Evolutionary conservation across 2,329 filamentous ascomycete species (phyloP).

Genomic region (Furcasterigmium sp.): DNA sequence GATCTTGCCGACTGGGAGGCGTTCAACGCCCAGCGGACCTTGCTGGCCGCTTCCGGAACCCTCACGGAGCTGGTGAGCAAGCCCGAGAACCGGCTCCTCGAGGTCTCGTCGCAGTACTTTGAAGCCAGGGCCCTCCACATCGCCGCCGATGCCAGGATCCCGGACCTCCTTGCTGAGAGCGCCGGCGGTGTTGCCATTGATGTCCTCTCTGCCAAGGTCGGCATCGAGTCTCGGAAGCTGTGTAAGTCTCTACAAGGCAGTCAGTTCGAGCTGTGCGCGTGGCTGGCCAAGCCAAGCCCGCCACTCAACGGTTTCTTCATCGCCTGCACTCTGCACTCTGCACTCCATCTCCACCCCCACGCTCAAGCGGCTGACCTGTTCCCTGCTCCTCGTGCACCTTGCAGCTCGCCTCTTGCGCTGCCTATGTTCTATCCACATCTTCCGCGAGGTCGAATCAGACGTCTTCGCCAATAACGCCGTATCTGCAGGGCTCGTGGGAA

Average conservation of each 20-base stretch:
- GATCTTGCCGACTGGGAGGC: constrained; percentile 6
- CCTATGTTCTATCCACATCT: constrained; percentile 27
- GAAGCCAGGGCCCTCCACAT: constrained; percentile 27
- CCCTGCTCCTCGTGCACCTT: background rate
- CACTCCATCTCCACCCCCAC: no score
- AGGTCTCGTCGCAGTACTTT: constrained; percentile 26
- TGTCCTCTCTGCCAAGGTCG: constrained; percentile 17
- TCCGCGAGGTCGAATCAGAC: constrained; percentile 20
- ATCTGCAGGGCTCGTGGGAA: constrained; percentile 23
- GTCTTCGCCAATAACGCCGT: constrained; percentile 27
- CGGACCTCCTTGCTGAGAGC: constrained; percentile 22
- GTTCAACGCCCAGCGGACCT: constrained; percentile 23
- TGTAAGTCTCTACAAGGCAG: constrained; percentile 14
- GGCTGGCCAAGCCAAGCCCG: no score
- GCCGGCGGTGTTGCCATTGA: constrained; percentile 16
- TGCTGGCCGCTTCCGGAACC: constrained; percentile 23
- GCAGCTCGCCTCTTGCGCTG: constrained; percentile 26
- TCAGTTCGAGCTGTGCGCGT: background rate
- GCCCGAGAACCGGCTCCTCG: constrained; percentile 21
- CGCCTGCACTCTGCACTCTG: no score
- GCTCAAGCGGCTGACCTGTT: no score
- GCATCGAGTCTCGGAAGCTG: constrained; percentile 23
- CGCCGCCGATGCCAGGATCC: constrained; percentile 22
- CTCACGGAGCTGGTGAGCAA: constrained; percentile 26
- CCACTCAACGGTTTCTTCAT: no score